phyloP scores from a whole-genome alignment of 192 early-diverging fungal species.

The Backusella mclennaniae region DNA sequence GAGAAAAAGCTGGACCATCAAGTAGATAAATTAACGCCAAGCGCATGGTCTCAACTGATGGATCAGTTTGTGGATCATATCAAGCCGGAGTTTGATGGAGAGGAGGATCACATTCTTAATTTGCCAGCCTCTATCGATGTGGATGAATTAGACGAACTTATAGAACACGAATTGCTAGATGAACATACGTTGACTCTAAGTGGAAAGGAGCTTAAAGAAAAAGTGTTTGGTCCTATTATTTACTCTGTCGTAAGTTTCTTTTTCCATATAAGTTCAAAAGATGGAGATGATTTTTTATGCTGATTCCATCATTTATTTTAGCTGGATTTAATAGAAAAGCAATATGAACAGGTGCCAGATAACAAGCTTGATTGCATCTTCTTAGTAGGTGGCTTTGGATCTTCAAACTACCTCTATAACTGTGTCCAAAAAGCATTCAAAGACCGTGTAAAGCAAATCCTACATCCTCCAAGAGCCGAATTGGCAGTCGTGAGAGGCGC shows the following conservation, averaged over 20 bases:
- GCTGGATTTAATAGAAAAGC: slow-evolving; percentile 39
- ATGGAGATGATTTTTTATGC: neutral
- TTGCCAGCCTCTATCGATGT: slow-evolving; percentile 41
- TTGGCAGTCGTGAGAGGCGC: slow-evolving; percentile 50
- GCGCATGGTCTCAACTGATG: slow-evolving; percentile 20
- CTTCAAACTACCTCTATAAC: slow-evolving; percentile 41
- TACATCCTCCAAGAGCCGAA: slow-evolving; percentile 41
- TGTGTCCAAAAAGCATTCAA: slow-evolving; percentile 37
- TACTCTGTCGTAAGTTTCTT: neutral
- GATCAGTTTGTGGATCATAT: slow-evolving; percentile 46
- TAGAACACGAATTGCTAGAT: neutral
- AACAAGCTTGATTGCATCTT: slow-evolving; percentile 43
- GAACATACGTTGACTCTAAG: neutral
- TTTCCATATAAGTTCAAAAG: neutral
- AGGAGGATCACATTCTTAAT: slow-evolving; percentile 42
- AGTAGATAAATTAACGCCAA: neutral
- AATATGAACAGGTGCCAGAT: slow-evolving; percentile 33
- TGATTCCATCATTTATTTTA: neutral
- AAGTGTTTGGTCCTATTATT: neutral
- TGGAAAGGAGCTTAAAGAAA: neutral
- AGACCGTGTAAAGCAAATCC: slow-evolving; percentile 34
- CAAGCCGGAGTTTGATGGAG: slow-evolving; percentile 48
- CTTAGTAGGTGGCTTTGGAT: slow-evolving; percentile 54
- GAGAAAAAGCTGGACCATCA: slow-evolving; percentile 38
- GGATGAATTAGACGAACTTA: slow-evolving; percentile 20